A percentile compares a stretch with the other conserved stretches of the same genome.
phyloP scores from a whole-genome alignment of 352 stramenopile species.

The Phytophthora nicotianae region DNA sequence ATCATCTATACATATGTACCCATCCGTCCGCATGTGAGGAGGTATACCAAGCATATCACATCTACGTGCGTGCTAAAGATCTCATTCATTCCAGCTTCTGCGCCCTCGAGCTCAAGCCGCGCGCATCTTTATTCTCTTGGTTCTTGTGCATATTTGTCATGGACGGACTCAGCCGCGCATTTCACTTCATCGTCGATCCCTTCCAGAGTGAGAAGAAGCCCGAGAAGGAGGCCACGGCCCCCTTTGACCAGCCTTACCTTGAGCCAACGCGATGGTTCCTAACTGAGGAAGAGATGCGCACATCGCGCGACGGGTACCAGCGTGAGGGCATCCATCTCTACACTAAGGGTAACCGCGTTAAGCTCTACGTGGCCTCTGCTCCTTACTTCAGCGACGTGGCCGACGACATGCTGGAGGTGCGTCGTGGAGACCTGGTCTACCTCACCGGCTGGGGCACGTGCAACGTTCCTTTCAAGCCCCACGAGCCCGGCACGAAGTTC shows the following conservation, averaged over 20 bases:
- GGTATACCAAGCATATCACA: not conserved
- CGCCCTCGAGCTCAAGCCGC: constrained; percentile 12
- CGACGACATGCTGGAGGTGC: constrained; percentile 44
- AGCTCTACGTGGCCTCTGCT: constrained; percentile 50
- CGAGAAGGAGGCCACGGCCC: constrained; percentile 30
- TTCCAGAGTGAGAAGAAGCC: constrained; percentile 40
- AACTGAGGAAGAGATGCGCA: constrained; percentile 56
- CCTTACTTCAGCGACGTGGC: constrained; percentile 60
- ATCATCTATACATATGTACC: not conserved
- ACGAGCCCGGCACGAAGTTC: constrained; percentile 43
- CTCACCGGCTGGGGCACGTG: constrained; percentile 69
- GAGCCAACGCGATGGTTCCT: constrained; percentile 67
- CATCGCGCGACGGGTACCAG: constrained; percentile 45
- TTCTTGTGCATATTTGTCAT: not conserved
- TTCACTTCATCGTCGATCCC: constrained; percentile 42
- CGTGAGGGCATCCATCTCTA: constrained; percentile 53
- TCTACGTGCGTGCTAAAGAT: not conserved
- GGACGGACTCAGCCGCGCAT: constrained; percentile 36
- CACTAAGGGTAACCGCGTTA: constrained; percentile 55
- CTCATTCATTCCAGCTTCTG: constrained; percentile 25
- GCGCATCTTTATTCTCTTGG: not conserved
- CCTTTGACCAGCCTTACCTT: constrained; percentile 57
- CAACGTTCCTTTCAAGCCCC: constrained; percentile 61
- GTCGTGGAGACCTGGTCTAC: constrained; percentile 44
- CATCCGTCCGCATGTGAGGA: not conserved